Evolutionary conservation across 495 filamentous ascomycete genomes (phyloP).

Genomic region (Hypoxylon fuscum): DNA sequence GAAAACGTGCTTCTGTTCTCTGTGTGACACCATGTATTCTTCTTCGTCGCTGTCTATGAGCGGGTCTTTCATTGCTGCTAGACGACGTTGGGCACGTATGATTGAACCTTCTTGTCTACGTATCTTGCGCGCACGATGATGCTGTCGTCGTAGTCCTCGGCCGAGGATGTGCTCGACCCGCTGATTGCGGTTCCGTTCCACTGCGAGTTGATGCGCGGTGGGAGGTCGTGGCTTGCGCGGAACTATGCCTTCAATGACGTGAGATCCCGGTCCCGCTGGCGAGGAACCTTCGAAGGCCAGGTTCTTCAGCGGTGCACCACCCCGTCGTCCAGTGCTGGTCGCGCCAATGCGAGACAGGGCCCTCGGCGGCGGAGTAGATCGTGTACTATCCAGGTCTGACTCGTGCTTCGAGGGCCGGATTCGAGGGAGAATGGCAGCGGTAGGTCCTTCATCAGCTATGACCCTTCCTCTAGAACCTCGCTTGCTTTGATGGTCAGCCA

Average conservation of each 20-base stretch:
- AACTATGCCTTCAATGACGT: slow-evolving; percentile 53
- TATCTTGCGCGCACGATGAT: slow-evolving; percentile 67
- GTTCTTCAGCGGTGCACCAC: slow-evolving; percentile 59
- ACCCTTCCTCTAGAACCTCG: slow-evolving; percentile 46
- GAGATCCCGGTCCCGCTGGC: slow-evolving; percentile 50
- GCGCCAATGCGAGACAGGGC: slow-evolving; percentile 53
- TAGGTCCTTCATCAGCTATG: slow-evolving; percentile 67
- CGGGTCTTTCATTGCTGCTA: slow-evolving; percentile 71
- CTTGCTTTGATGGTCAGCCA: slow-evolving; percentile 60
- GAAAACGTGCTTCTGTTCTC: slow-evolving; percentile 44
- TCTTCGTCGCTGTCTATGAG: slow-evolving; percentile 87
- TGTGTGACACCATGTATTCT: slow-evolving; percentile 44
- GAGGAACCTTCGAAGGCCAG: slow-evolving; percentile 62
- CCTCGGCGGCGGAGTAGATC: slow-evolving; percentile 66
- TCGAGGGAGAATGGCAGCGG: slow-evolving; percentile 58
- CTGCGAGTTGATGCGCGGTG: slow-evolving; percentile 91
- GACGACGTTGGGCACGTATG: slow-evolving; percentile 73
- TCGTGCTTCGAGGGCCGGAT: slow-evolving; percentile 65
- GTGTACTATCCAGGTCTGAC: slow-evolving; percentile 66
- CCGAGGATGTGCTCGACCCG: slow-evolving; percentile 88
- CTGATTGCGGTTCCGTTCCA: slow-evolving; percentile 87
- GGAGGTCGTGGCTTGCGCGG: slow-evolving; percentile 73
- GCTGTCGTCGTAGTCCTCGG: slow-evolving; percentile 71
- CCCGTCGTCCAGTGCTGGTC: slow-evolving; percentile 53
- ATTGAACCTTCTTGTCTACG: slow-evolving; percentile 70